Evolutionary conservation across 2,329 filamentous ascomycete species (phyloP).

Genomic region (Mollisiaceae sp.): DNA sequence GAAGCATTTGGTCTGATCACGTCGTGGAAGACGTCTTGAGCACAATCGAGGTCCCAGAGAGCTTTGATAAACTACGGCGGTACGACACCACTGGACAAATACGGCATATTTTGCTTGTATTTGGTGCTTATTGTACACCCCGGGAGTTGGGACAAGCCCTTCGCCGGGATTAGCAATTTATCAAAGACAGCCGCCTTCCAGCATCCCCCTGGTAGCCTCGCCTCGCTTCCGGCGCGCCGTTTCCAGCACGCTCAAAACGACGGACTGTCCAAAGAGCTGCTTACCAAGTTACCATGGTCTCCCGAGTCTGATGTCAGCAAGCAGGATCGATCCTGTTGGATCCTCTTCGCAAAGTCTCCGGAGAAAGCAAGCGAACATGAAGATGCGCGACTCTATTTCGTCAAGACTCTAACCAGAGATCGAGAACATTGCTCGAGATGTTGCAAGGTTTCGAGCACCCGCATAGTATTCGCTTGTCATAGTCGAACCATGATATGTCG

Average conservation of each 20-base stretch:
- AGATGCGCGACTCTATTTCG: background rate
- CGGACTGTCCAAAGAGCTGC: conserved; percentile 9
- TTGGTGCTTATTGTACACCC: background rate
- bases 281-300: conserved; percentile 24
- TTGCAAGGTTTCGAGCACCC: background rate
- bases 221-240: conserved; percentile 11
- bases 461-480: background rate
- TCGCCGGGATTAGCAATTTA: background rate
- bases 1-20: background rate
- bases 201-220: conserved; percentile 1
- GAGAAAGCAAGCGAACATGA: background rate
- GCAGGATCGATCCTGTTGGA: conserved; percentile 16
- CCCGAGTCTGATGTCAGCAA: conserved; percentile 31
- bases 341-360: background rate
- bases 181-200: background rate
- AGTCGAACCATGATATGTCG: background rate
- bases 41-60: no score
- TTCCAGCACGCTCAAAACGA: conserved; percentile 3
- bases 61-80: no score
- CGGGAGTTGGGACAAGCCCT: no score
- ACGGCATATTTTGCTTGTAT: background rate
- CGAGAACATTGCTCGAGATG: background rate
- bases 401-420: background rate
- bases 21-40: background rate
- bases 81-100: background rate